These are phyloP conservation scores for Lepidium africanum DNA, from an alignment of 345 rosid species.

Conservation along the genomic window DNA sequence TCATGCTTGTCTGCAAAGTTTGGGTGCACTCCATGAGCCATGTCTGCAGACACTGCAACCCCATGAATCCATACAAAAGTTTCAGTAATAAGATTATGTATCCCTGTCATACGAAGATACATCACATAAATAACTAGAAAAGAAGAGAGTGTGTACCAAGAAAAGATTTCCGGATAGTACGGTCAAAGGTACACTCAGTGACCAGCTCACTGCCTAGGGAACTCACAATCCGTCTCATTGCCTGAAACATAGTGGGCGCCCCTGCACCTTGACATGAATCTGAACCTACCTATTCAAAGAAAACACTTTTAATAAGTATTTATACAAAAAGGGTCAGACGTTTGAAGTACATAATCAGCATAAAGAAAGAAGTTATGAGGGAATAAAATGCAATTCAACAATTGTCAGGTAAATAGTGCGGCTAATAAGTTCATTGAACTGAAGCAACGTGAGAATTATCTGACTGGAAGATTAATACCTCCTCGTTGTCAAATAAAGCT, in stretches of 20 bases:
- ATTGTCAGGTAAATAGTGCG: not conserved
- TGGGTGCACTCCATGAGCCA: constrained; percentile 98
- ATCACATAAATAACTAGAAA: not conserved
- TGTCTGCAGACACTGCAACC: constrained; percentile 75
- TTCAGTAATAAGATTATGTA: not conserved
- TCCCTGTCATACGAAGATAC: not conserved
- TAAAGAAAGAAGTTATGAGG: not conserved
- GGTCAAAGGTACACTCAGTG: constrained; percentile 56
- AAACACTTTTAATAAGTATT: not conserved
- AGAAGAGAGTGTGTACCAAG: constrained; percentile 46
- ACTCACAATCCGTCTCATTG: constrained; percentile 74
- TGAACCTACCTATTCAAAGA: constrained; percentile 71
- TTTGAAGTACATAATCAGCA: not conserved
- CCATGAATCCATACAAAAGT: constrained; percentile 5
- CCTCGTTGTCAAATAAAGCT: constrained; percentile 94
- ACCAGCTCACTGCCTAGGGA: constrained; percentile 47
- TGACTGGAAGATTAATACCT: constrained; percentile 42
- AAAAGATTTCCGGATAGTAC: constrained; percentile 75
- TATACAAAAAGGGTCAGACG: not conserved
- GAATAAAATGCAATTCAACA: not conserved
- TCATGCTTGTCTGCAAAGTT: constrained; percentile 86
- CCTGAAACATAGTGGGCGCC: constrained; percentile 93
- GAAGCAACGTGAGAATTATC: not conserved
- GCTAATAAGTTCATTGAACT: not conserved
- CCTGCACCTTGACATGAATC: constrained; percentile 92